Evolutionary conservation across 176 grass and related monocot genomes (phyloP).

Genomic region (Alopecurus myosuroides): DNA sequence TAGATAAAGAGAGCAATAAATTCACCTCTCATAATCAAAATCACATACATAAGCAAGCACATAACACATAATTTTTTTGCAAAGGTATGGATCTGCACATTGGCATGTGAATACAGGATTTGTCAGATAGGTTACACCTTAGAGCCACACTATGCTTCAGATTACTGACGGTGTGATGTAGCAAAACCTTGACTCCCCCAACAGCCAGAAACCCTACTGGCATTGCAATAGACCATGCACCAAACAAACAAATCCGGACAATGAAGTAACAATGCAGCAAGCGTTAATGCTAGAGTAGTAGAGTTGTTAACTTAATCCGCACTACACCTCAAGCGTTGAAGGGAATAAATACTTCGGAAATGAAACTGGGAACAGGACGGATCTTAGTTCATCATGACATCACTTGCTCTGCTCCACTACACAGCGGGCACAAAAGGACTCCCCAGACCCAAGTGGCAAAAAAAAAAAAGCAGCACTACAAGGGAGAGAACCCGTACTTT

Average conservation of each 20-base stretch:
- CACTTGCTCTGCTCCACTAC: not conserved
- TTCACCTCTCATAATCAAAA: not conserved
- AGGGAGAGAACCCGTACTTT: slow-evolving; percentile 52
- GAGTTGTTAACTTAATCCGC: not conserved
- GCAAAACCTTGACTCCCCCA: not conserved
- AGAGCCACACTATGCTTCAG: not conserved
- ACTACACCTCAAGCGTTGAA: not conserved
- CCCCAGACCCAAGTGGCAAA: not conserved
- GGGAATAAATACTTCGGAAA: not conserved
- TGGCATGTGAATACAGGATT: not conserved
- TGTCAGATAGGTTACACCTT: not conserved
- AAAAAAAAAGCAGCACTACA: not conserved
- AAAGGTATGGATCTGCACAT: not conserved
- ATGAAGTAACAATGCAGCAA: not conserved
- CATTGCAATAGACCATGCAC: not conserved
- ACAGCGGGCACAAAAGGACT: not conserved
- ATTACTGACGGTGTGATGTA: not conserved
- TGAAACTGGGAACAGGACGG: not conserved
- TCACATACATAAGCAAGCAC: not conserved
- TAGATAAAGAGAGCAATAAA: not conserved
- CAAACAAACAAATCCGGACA: not conserved
- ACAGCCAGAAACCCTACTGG: not conserved
- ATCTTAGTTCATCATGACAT: not conserved
- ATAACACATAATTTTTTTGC: not conserved
- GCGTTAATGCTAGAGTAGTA: not conserved